Conservation (phyloP, 2,329 filamentous ascomycete species). For the Aspergillus viridinutans region DNA sequence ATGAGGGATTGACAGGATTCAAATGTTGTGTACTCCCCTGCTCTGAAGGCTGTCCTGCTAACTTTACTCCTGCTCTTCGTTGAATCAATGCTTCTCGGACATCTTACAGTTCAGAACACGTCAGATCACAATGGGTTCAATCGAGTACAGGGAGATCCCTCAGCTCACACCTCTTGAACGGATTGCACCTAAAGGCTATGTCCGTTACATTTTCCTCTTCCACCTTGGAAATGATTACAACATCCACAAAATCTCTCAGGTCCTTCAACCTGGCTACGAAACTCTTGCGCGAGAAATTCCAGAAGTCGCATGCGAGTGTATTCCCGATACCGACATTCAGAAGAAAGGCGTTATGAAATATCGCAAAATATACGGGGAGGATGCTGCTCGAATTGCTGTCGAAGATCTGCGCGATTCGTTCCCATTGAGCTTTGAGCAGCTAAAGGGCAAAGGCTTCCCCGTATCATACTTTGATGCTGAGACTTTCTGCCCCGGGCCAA, state of each 20-base stretch:
- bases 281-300: conserved; percentile 26
- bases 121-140: conserved; percentile 4
- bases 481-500: conserved; percentile 26
- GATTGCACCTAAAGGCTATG: conserved; percentile 32
- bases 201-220: conserved; percentile 35
- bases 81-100: neutral
- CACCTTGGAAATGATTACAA: conserved; percentile 30
- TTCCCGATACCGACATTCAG: conserved; percentile 27
- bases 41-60: neutral
- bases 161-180: conserved; percentile 29
- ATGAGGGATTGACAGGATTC: neutral
- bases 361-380: conserved; percentile 10
- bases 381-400: conserved; percentile 31
- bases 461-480: conserved; percentile 47
- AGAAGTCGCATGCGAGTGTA: conserved; percentile 28
- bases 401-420: conserved; percentile 40
- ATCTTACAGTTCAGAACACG: neutral
- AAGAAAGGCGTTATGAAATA: conserved; percentile 33
- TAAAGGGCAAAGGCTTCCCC: conserved; percentile 41
- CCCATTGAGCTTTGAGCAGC: conserved; percentile 34
- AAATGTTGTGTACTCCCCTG: neutral
- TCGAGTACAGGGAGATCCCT: conserved; percentile 10
- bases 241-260: conserved; percentile 18
- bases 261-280: conserved; percentile 29
- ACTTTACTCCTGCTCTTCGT: no score